A percentile compares a stretch with the other conserved stretches of the same genome.
Evolutionary conservation across 495 filamentous ascomycete species (phyloP).

Genomic region (Clohesyomyces aquaticus): DNA sequence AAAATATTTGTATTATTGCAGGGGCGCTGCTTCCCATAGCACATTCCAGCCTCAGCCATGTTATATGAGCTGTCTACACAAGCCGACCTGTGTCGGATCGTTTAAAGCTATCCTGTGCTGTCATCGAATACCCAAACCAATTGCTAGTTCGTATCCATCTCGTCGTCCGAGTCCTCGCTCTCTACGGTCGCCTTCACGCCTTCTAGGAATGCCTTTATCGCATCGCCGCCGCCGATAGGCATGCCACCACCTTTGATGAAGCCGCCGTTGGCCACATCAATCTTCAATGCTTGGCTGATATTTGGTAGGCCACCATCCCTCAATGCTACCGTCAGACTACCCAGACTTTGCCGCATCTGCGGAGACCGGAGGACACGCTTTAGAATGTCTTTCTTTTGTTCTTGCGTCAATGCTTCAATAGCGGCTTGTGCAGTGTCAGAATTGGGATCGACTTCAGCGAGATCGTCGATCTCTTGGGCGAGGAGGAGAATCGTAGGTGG

Average conservation of each 20-base stretch:
- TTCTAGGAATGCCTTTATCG: constrained; percentile 85
- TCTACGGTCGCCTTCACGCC: constrained; percentile 80
- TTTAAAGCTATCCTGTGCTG: no score
- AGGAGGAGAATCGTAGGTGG: constrained; percentile 75
- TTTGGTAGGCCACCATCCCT: constrained; percentile 90
- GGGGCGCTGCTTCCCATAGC: no score
- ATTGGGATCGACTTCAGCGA: constrained; percentile 62
- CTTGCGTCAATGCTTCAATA: constrained; percentile 69
- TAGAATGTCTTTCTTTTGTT: constrained; percentile 81
- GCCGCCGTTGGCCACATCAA: constrained; percentile 80
- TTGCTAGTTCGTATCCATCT: constrained; percentile 38
- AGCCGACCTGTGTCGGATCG: no score
- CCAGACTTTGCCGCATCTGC: constrained; percentile 85
- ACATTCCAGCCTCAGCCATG: no score
- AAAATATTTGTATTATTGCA: no score
- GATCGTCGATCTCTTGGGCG: constrained; percentile 65
- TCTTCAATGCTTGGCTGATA: constrained; percentile 80
- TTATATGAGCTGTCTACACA: no score
- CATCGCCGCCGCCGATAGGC: constrained; percentile 85
- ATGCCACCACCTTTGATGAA: constrained; percentile 71
- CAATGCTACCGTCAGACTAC: constrained; percentile 81
- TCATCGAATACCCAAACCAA: no score
- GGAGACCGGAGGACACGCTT: constrained; percentile 84
- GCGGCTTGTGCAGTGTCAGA: constrained; percentile 69
- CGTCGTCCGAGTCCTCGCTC: constrained; percentile 53